A percentile compares a stretch with the other conserved stretches of the same genome.
These are phyloP conservation scores for Blastobotrys aristatus DNA, from an alignment of 1,139 yeast species.

Conservation along the genomic window DNA sequence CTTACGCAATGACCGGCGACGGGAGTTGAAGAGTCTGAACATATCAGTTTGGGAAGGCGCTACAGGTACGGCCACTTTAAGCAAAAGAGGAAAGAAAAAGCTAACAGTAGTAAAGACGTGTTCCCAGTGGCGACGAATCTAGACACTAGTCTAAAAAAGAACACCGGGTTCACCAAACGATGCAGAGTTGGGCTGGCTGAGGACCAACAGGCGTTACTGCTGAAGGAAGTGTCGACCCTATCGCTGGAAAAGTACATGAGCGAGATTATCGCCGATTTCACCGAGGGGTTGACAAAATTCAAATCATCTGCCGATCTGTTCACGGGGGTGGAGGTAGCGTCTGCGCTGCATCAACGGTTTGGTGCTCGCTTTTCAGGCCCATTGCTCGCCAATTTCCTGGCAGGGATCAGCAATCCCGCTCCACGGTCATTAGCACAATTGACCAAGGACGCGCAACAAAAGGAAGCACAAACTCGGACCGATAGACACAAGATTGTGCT, in stretches of 20 bases:
- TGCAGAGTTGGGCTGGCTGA: conserved; percentile 53
- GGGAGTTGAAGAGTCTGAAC: conserved; percentile 42
- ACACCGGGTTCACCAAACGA: conserved; percentile 75
- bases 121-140: conserved; percentile 38
- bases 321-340: conserved; percentile 63
- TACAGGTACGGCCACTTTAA: conserved; percentile 21
- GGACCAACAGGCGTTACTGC: conserved; percentile 44
- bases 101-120: conserved; percentile 17
- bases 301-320: conserved; percentile 53
- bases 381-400: conserved; percentile 46
- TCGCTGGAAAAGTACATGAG: conserved; percentile 72
- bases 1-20: conserved; percentile 29
- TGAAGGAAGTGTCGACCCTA: conserved; percentile 58
- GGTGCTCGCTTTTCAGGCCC: conserved; percentile 47
- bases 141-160: conserved; percentile 79
- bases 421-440: conserved; percentile 31
- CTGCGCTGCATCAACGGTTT: conserved; percentile 77
- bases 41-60: conserved; percentile 52
- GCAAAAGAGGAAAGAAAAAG: not conserved
- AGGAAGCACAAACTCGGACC: conserved; percentile 43
- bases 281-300: conserved; percentile 58
- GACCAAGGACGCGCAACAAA: conserved; percentile 35
- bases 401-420: conserved; percentile 42
- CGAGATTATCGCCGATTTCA: conserved; percentile 59
- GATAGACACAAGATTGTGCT: conserved; percentile 48